Evolutionary conservation across 805 yeast genomes (phyloP).

Genomic region (Clavispora fructus): DNA sequence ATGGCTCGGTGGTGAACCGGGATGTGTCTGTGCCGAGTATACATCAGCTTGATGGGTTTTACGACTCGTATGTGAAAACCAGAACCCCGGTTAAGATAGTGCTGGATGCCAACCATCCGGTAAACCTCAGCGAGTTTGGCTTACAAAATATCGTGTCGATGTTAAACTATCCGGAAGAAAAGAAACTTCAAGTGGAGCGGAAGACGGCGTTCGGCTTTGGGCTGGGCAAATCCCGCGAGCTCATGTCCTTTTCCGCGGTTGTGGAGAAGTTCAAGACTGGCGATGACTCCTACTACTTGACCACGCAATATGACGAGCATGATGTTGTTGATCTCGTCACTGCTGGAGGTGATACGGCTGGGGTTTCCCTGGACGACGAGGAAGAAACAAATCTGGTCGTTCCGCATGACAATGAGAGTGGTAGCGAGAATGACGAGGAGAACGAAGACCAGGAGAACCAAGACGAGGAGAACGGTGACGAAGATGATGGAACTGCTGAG

Average conservation of each 20-base stretch:
- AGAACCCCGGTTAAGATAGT: slow-evolving; percentile 49
- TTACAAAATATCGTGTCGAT: slow-evolving; percentile 28
- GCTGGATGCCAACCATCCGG: slow-evolving; percentile 12
- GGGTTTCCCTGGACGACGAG: not conserved
- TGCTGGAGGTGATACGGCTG: not conserved
- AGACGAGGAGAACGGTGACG: slow-evolving; percentile 12
- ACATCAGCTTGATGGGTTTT: slow-evolving; percentile 22
- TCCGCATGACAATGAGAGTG: too few species aligned
- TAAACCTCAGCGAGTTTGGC: slow-evolving; percentile 29
- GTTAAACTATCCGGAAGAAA: slow-evolving; percentile 25
- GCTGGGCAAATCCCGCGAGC: slow-evolving; percentile 50
- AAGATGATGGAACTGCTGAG: slow-evolving; percentile 3
- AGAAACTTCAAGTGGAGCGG: slow-evolving; percentile 51
- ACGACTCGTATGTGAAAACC: slow-evolving; percentile 30
- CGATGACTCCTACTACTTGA: slow-evolving; percentile 49
- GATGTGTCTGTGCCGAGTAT: slow-evolving; percentile 1
- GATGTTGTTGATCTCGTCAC: slow-evolving; percentile 16
- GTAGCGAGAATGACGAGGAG: slow-evolving; percentile 6
- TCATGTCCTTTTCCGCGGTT: slow-evolving; percentile 47
- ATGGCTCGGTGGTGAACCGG: slow-evolving; percentile 6
- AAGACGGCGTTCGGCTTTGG: slow-evolving; percentile 63
- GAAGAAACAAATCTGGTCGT: too few species aligned
- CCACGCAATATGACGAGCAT: slow-evolving; percentile 62
- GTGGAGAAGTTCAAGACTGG: slow-evolving; percentile 37
- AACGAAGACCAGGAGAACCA: slow-evolving; percentile 11